Conservation (phyloP, 805 yeast genomes). For the Pichia nakasei region DNA sequence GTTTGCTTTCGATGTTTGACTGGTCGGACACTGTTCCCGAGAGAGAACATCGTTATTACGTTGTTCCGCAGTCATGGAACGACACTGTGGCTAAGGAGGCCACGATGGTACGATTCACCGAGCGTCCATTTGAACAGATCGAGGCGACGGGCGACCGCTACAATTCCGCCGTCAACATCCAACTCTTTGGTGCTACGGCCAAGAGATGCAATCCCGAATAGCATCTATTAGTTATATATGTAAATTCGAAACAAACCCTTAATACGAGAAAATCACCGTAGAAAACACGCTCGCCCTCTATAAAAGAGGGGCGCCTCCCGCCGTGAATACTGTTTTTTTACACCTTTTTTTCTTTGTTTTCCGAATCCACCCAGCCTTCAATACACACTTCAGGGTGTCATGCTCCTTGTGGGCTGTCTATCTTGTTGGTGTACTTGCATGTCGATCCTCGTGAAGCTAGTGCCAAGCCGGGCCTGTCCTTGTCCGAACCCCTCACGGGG, state of each 20-base stretch:
- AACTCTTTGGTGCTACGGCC: constrained; percentile 43
- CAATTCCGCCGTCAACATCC: constrained; percentile 46
- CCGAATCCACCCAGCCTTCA: not conserved
- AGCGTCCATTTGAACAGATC: constrained; percentile 47
- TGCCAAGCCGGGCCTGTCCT: constrained; percentile 13
- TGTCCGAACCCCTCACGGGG: constrained; percentile 19
- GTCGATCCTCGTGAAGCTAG: constrained; percentile 33
- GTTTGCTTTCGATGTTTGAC: constrained; percentile 17
- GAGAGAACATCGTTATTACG: constrained; percentile 12
- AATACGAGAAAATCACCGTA: no score
- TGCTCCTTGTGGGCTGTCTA: constrained; percentile 16
- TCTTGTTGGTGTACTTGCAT: constrained; percentile 21
- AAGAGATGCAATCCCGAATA: constrained; percentile 36
- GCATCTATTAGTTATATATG: no score
- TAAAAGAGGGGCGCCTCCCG: not conserved
- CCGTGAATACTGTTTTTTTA: not conserved
- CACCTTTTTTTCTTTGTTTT: not conserved
- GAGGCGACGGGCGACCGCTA: constrained; percentile 49
- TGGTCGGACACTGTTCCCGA: constrained; percentile 19
- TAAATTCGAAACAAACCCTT: no score
- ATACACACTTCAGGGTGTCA: not conserved
- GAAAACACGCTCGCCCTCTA: no score
- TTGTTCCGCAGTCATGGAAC: constrained; percentile 18
- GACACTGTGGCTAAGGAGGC: constrained; percentile 8
- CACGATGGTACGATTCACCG: constrained; percentile 28